Percentiles rank a stretch among this genome's conserved stretches.
Evolutionary conservation across 352 stramenopile genomes (phyloP).

Genomic region (Globisporangium iwayamae): DNA sequence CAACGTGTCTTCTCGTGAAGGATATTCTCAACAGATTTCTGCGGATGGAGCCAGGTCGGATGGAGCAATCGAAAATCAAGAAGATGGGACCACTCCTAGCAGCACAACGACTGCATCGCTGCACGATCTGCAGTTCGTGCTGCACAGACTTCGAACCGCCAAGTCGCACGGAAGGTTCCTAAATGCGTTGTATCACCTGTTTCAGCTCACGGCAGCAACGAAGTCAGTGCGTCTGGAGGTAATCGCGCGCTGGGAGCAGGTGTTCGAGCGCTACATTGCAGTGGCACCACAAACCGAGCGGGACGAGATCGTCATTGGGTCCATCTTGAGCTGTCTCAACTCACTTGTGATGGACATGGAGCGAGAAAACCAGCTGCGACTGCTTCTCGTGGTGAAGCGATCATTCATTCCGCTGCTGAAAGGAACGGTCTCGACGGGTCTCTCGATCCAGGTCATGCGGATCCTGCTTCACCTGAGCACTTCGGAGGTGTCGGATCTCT

Average conservation of each 20-base stretch:
- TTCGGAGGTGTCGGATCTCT: conserved; percentile 44
- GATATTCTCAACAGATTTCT: background rate
- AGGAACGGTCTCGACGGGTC: conserved; percentile 23
- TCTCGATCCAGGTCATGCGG: conserved; percentile 38
- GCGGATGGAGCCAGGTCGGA: background rate
- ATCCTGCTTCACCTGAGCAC: conserved; percentile 47
- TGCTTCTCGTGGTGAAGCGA: conserved; percentile 49
- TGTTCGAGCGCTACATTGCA: conserved; percentile 43
- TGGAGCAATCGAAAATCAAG: background rate
- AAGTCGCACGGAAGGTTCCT: conserved; percentile 59
- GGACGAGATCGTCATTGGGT: conserved; percentile 53
- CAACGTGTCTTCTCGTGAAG: background rate
- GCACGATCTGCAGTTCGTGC: conserved; percentile 26
- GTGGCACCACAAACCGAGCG: conserved; percentile 39
- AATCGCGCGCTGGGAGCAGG: conserved; percentile 32
- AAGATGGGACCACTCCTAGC: background rate
- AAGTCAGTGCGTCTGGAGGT: conserved; percentile 23
- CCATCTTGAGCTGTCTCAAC: conserved; percentile 35
- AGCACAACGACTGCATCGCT: background rate
- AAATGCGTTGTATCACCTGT: conserved; percentile 58
- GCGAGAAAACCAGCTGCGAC: conserved; percentile 33
- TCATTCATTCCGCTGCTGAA: conserved; percentile 46
- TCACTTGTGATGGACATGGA: conserved; percentile 34
- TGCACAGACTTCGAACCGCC: conserved; percentile 30
- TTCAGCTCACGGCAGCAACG: conserved; percentile 31